A percentile compares a stretch with the other conserved stretches of the same genome.
Evolutionary conservation across 2,329 filamentous ascomycete genomes (phyloP).

Genomic region (Beauveria pseudobassiana): DNA sequence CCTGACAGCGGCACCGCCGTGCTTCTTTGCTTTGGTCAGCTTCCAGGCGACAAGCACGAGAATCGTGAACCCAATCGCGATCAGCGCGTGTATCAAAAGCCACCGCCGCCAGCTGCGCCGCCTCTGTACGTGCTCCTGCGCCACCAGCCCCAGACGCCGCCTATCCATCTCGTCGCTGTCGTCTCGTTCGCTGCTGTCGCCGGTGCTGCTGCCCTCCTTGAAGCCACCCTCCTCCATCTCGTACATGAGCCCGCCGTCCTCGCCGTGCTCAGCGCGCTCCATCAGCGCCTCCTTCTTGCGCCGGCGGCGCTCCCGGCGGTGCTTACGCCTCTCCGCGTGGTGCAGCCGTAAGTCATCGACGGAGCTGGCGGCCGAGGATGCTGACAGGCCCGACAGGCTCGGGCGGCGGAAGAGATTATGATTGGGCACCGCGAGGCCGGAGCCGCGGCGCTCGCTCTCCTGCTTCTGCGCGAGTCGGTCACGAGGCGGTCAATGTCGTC

Average conservation of each 20-base stretch:
- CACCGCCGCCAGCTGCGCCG: slow-evolving; percentile 46
- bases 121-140: slow-evolving; percentile 40
- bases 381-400: slow-evolving; percentile 27
- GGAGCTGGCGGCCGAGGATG: slow-evolving; percentile 32
- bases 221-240: slow-evolving; percentile 81
- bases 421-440: slow-evolving; percentile 42
- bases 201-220: slow-evolving; percentile 57
- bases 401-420: slow-evolving; percentile 35
- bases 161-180: slow-evolving; percentile 52
- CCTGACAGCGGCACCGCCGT: slow-evolving; percentile 19
- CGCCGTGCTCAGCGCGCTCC: slow-evolving; percentile 50
- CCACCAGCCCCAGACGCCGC: slow-evolving; percentile 40
- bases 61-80: slow-evolving; percentile 47
- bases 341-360: slow-evolving; percentile 34
- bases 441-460: slow-evolving; percentile 43
- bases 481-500: slow-evolving; percentile 61
- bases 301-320: slow-evolving; percentile 41
- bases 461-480: slow-evolving; percentile 41
- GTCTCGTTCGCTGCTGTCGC: slow-evolving; percentile 54
- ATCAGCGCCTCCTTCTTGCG: slow-evolving; percentile 46
- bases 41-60: slow-evolving; percentile 52
- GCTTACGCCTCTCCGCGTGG: slow-evolving; percentile 36
- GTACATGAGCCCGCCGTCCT: slow-evolving; percentile 74
- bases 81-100: slow-evolving; percentile 45
- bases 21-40: slow-evolving; percentile 40